These are phyloP conservation scores for Eucalyptus polyanthemos DNA, from an alignment of 345 rosid species.

Conservation along the genomic window DNA sequence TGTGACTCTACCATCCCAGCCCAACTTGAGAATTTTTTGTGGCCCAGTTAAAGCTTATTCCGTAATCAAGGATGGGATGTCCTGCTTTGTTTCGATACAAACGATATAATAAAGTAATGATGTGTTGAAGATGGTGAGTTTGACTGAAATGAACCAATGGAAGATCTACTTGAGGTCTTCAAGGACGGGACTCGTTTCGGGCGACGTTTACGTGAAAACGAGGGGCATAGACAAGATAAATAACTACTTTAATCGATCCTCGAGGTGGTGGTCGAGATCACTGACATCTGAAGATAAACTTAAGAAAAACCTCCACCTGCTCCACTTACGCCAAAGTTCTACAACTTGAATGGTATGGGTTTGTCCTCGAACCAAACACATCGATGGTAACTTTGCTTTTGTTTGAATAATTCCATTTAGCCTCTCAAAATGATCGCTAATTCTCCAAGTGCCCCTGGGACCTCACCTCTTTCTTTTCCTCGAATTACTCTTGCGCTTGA, in stretches of 20 bases:
- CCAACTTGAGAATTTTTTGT: neutral
- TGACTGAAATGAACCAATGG: neutral
- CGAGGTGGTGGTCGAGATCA: neutral
- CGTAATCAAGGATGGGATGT: neutral
- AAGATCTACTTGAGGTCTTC: neutral
- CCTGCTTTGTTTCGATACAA: neutral
- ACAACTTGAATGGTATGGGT: neutral
- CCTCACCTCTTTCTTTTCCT: neutral
- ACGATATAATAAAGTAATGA: neutral
- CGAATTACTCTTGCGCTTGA: neutral
- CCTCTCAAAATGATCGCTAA: neutral
- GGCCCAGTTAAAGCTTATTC: neutral
- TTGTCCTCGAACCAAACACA: neutral
- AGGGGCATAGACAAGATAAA: neutral
- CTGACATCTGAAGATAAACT: neutral
- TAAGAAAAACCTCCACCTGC: neutral
- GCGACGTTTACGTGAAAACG: neutral
- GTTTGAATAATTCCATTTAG: neutral
- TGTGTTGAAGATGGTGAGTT: neutral
- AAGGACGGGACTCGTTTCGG: neutral
- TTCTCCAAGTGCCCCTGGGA: neutral
- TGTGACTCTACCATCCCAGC: neutral
- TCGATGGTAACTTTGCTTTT: neutral
- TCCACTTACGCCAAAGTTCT: neutral
- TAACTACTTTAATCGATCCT: neutral